These are phyloP conservation scores for Chloropicon primus DNA, from an alignment of 139 green algal genomes.

Conservation along the genomic window DNA sequence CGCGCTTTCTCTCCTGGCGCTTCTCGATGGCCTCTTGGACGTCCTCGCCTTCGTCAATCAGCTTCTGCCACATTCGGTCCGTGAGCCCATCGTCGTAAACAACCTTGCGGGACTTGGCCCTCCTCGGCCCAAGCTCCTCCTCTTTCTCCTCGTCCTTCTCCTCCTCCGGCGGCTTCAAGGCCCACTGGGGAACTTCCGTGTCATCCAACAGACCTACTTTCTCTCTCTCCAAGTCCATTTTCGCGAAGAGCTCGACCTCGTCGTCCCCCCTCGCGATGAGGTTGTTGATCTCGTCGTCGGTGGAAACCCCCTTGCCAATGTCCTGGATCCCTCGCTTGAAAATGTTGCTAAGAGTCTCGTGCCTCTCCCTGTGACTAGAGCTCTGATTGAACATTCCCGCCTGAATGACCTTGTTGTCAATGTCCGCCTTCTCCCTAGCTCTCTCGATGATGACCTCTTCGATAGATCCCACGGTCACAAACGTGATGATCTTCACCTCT, in stretches of 20 bases:
- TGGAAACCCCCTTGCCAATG: conserved; percentile 22
- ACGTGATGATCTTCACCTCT: conserved; percentile 56
- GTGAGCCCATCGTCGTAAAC: neutral
- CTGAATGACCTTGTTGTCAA: conserved; percentile 63
- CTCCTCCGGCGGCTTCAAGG: neutral
- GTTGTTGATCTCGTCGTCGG: conserved; percentile 38
- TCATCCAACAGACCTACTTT: neutral
- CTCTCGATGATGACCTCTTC: conserved; percentile 65
- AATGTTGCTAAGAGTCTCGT: conserved; percentile 37
- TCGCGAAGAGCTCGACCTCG: conserved; percentile 43
- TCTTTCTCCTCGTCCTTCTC: neutral
- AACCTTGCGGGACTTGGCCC: neutral
- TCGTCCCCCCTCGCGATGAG: conserved; percentile 35
- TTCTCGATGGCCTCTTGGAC: neutral
- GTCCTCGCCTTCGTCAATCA: neutral
- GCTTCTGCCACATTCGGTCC: neutral
- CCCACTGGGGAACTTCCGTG: neutral
- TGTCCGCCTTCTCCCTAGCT: conserved; percentile 50
- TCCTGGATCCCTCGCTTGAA: conserved; percentile 25
- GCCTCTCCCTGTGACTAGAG: conserved; percentile 21
- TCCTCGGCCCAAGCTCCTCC: neutral
- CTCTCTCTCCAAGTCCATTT: conserved; percentile 33
- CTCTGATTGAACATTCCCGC: conserved; percentile 51
- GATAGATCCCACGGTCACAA: conserved; percentile 48
- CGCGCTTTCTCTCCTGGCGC: neutral